phyloP scores from a whole-genome alignment of 2,329 filamentous ascomycete species.

The Sarocladium brachiariae region DNA sequence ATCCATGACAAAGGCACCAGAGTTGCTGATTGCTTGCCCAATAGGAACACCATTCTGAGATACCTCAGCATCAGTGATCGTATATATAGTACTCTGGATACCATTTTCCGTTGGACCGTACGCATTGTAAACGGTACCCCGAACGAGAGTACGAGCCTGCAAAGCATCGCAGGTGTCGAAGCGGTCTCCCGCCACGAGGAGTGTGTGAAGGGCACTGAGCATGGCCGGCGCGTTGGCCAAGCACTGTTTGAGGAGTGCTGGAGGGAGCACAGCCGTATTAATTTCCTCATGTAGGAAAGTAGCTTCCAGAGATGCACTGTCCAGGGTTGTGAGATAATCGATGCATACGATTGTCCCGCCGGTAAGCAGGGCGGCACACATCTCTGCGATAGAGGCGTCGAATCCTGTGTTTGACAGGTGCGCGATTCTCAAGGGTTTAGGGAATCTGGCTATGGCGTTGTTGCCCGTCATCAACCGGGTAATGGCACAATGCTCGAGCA shows the following conservation, averaged over 20 bases:
- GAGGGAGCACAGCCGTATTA: not conserved
- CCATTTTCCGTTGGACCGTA: slow-evolving; percentile 21
- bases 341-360: slow-evolving; percentile 14
- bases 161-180: slow-evolving; percentile 12
- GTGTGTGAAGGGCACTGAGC: not conserved
- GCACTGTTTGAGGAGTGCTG: slow-evolving; percentile 7
- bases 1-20: slow-evolving; percentile 17
- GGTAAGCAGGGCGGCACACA: slow-evolving; percentile 8
- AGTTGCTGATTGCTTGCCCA: slow-evolving; percentile 16
- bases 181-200: slow-evolving; percentile 13
- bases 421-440: slow-evolving; percentile 4
- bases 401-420: slow-evolving; percentile 13
- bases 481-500: slow-evolving; percentile 18
- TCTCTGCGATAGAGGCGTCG: slow-evolving; percentile 12
- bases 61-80: not conserved
- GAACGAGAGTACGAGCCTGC: not conserved
- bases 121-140: slow-evolving; percentile 12
- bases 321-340: slow-evolving; percentile 11
- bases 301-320: not conserved
- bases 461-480: slow-evolving; percentile 11
- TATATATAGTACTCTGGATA: slow-evolving; percentile 14
- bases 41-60: slow-evolving; percentile 18
- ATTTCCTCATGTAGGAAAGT: not conserved
- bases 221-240: not conserved
- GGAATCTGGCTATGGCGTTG: not conserved